Base-by-base conservation (phyloP, 2,329 filamentous ascomycete genomes). In the Dothistroma septosporum region DNA sequence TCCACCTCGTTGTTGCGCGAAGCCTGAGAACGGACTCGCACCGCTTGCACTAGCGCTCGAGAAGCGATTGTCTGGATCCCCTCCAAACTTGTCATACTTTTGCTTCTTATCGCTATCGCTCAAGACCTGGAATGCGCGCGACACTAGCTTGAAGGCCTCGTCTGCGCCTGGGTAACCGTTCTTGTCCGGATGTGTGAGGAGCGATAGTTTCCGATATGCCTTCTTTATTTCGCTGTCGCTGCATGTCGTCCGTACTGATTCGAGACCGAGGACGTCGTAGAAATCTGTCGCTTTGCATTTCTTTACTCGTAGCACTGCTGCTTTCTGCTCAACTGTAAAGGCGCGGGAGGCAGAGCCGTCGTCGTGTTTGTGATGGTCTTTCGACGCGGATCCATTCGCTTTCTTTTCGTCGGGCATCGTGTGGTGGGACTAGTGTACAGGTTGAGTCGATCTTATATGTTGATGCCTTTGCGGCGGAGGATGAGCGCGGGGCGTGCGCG, bases 111-210 rank as follows among this genome's bases (percentile, higher is more conserved):
- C 93, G 72, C 91, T 85, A 75, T 99, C 94, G 63, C 91, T 93
- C 53, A 99, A 81, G 56, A 97, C 86, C 69, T 95, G 90, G 75
- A 99, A 99, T 16, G 94, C 94, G 69, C 91, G 85, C 71, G 91
- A 90, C 24, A 99, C 92, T 90, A 97, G 83, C 81, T 99, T 99
- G 80, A 99, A 99, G 33, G 94, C 94, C 79, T 99, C 94, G 75
- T 97, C 94, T 58, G 94, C 93, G 62, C 95, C 87, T 41, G 93
- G 88, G 75, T 97, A 92, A 55, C 92, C 92, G 82, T 99, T 99
- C 82, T 99, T 99, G 81, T 99, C 94, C 65, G 94, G 94, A 81
- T 99, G 94, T 61, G 94, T 99, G 72, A 97, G 82, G 71, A 99
- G 80, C 74, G 90, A 94, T 74, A 95, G 83, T 79, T 96, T 97